Base-by-base conservation (phyloP, 495 filamentous ascomycete species). In the Tetracladium setigerum region DNA sequence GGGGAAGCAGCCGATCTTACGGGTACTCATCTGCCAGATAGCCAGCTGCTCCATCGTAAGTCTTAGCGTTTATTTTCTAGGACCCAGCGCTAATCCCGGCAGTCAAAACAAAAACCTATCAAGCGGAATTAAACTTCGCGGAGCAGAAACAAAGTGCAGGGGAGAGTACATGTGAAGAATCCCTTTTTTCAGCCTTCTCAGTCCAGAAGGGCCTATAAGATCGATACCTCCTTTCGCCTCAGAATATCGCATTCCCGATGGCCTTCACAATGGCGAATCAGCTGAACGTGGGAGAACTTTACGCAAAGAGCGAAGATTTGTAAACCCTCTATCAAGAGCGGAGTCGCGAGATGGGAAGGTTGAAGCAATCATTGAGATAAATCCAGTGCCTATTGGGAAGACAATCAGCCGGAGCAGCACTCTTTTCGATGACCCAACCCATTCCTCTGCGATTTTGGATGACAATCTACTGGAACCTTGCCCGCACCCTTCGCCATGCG, bases 401-500 rank as follows among this genome's bases (percentile, higher is more conserved):
- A 44, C 14, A 19, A 4, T 50, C 5, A 47, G 56, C 39, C 56
- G 56, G 14, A 59, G 56, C 44, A 53, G 50, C 38, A 56, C 53
- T 1, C 43, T 58, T 34, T 49, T 50, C 18, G 57, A 60, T 4
- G 37, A 60, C 30, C 54, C 53, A 1, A 42, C 22, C 7, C 53
- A 56, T 41, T 47, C 38, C 11, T 49, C 38, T 39, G 53, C 53
- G 4, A 19, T 46, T 5, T 32, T 57, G n/a, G 57, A 56, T 9
- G 53, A 60, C 34, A 41, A 47, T 30, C 10, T 60, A 14, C 38
- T 60, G 1, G 57, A 60, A 27, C 53, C 57, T 35, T 57, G 50
- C 33, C 56, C 56, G 13, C 48, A 50, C 30, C 19, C 34, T 14
- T 35, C 42, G n/a, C 31, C 53, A 2, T 55, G 44, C 38, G 43